Evolutionary conservation across 768 basidiomycete species (phyloP), one percentile per base, ranked within the genome.

Genomic region (Hydnomerulius pinastri): DNA sequence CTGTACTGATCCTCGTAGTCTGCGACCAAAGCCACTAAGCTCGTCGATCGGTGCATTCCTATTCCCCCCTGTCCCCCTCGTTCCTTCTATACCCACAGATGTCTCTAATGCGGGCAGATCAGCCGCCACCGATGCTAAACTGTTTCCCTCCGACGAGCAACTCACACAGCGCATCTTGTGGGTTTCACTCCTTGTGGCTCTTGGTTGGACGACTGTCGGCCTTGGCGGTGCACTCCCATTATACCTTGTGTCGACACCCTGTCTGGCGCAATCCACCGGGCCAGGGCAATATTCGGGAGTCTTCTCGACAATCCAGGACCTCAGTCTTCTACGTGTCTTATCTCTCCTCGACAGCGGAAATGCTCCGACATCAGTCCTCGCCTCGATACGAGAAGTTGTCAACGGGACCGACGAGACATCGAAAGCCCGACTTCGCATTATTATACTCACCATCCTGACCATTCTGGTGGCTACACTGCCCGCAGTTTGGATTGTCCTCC

Each of bases 81-180:
- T 87, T 20, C 87, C 88, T 1, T 53, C 71, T 8, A 58, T 87
- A 8, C 81, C 85, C 13, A 66, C 71, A 4, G 80, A 86, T 54
- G 75, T 82, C 10, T 78, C 80, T 5, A 73, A 82, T 50, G 73
- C 80, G 7, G 79, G 80, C 9, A 74, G 74, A 17, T 80, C 81
- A 3, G 56, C 68, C 2, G 70, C 72, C 7, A 64, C 62, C 30
- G 85, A 86, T 56, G 77, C 83, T 2, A 62, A 72, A 48, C 69
- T 81, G 2, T 86, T 89, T 60, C 86, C 87, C 4, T 87, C 88
- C 1, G 88, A 92, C 56, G 87, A 87, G 58, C 76, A 86, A 59
- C 78, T 90, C 51, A 78, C 71, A 53, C 87, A 91, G 62, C 79
- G 87, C n/a, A 76, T 76, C 12, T 72, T 91, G 21, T 88, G 84